Base-by-base conservation (phyloP, 2,329 filamentous ascomycete species). In the Didymella pomorum region DNA sequence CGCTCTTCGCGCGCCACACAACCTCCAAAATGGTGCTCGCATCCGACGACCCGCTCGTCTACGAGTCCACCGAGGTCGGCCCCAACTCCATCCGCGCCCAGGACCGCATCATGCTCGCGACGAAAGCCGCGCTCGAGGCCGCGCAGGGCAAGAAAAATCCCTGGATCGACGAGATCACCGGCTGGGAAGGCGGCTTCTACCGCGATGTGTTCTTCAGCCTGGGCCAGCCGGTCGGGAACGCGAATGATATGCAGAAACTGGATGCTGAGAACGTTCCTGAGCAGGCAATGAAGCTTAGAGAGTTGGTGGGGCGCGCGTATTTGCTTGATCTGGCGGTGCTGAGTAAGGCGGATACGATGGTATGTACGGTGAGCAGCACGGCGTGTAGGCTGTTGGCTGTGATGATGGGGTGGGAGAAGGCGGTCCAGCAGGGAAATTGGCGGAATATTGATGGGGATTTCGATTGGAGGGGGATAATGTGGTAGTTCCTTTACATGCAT, bases 181-280 rank as follows among this genome's bases (percentile, higher is more conserved):
- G 92, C 28, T 96, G 92, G 92, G 92, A 96, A 74, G 92, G 92
- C 18, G 92, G 92, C 1, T 96, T 96, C 80, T 96, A 90, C 77
- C 84, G 85, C 14, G 85, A 87, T 68, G 88, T 95, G 78, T 96
- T 96, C 77, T 93, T 90, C 86, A 89, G 87, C 49, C 81, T 96
- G 1, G 92, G 90, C 4, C 65, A 72, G 52, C 72, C 76, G 6
- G 65, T 67, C 1, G 57, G 63, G 4, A 75, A 76, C 43, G 72
- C 74, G 1, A 48, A 68, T 9, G 71, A 72, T 37, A 52, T 67
- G 49, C 60, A 48, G 48, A 64, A 68, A 28, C 57, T 69, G 35
- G 65, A 66, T 25, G 58, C 50, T 39, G 58, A 64, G 18, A 62
- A 67, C 2, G 76, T 70, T 33, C 78, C 71, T 2, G 72, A 79